Conservation (phyloP, 2,329 filamentous ascomycete genomes). For the Neopestalotiopsis sp. region DNA sequence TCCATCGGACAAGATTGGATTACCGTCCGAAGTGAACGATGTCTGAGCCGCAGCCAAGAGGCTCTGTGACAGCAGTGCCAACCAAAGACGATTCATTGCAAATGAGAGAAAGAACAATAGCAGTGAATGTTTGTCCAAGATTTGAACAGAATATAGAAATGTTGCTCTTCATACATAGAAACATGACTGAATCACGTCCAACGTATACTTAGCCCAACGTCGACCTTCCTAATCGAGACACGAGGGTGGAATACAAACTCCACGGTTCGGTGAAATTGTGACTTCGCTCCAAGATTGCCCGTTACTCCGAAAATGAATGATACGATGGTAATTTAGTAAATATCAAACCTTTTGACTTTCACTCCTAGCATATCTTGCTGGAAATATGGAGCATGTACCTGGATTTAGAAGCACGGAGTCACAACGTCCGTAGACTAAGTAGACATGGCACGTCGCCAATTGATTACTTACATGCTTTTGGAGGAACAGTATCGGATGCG, state of each 20-base stretch:
- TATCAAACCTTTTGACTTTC: background rate
- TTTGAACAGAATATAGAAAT: background rate
- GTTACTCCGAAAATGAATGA: background rate
- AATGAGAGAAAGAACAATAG: background rate
- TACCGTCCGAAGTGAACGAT: slow-evolving; percentile 37
- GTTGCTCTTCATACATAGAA: too few relatives aligned
- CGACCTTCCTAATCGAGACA: background rate
- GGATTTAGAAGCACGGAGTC: background rate
- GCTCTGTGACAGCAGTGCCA: background rate
- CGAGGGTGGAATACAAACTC: background rate
- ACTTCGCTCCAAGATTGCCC: background rate
- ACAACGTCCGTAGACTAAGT: background rate
- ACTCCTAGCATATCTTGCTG: background rate
- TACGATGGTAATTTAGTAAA: background rate
- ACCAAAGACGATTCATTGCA: background rate
- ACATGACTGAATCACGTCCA: too few relatives aligned
- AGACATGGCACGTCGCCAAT: background rate
- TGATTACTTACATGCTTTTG: too few relatives aligned
- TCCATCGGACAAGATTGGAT: slow-evolving; percentile 44
- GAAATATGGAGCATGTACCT: background rate
- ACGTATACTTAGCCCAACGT: background rate
- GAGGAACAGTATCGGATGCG: too few relatives aligned
- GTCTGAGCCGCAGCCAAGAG: background rate
- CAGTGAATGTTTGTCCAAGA: background rate
- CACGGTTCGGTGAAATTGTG: background rate